Percentiles rank a stretch among this genome's conserved stretches.
These are phyloP conservation scores for Knoxdaviesia capensis DNA, from an alignment of 2,329 filamentous ascomycete genomes.

Conservation along the genomic window DNA sequence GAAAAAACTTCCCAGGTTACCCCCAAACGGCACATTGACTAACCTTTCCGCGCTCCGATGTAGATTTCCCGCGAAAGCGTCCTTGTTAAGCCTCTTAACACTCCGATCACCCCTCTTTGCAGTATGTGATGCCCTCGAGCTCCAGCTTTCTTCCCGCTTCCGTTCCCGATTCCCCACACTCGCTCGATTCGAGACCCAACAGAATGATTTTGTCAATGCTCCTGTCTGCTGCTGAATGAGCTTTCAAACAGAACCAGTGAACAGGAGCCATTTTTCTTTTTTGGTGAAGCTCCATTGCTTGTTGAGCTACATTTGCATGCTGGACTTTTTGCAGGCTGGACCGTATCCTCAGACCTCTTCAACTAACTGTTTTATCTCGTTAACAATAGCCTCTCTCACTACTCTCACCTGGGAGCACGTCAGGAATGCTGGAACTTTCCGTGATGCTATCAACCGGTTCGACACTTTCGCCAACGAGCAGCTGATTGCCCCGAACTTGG, in stretches of 20 bases:
- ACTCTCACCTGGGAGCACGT: slow-evolving; percentile 99
- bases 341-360: background rate
- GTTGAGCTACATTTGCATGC: too few relatives aligned
- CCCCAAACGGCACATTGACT: too few relatives aligned
- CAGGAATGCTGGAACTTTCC: slow-evolving; percentile 88
- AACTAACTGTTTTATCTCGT: slow-evolving; percentile 4
- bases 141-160: slow-evolving; percentile 4
- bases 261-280: too few relatives aligned
- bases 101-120: slow-evolving; percentile 93
- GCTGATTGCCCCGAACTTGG: slow-evolving; percentile 72
- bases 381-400: slow-evolving; percentile 63
- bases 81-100: slow-evolving; percentile 96
- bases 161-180: background rate
- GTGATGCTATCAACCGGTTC: slow-evolving; percentile 89
- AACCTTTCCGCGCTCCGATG: background rate
- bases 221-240: too few relatives aligned
- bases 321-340: too few relatives aligned
- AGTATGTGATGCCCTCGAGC: slow-evolving; percentile 44
- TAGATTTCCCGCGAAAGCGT: slow-evolving; percentile 91
- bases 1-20: too few relatives aligned
- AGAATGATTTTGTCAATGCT: too few relatives aligned
- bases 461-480: slow-evolving; percentile 87
- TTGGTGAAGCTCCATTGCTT: background rate
- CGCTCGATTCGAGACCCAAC: too few relatives aligned
- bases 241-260: too few relatives aligned